Evolutionary conservation across 129 eudicot species (phyloP).

Genomic region (Ambrosia trifida): DNA sequence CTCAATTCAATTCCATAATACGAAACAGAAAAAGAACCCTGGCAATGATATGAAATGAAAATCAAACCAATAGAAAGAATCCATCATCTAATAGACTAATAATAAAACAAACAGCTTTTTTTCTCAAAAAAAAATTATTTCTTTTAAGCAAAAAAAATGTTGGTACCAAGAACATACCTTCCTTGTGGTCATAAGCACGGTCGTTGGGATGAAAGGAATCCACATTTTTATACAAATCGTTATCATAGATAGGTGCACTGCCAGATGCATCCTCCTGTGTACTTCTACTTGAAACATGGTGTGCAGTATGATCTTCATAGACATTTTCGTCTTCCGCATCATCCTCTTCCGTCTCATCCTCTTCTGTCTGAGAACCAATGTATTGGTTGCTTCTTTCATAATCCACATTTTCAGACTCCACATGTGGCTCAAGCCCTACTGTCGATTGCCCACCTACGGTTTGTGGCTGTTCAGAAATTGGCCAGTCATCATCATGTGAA

Average conservation of each 20-base stretch:
- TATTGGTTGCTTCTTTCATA: constrained; percentile 42
- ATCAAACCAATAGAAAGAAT: background rate
- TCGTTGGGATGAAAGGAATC: constrained; percentile 53
- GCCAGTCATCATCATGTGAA: constrained; percentile 73
- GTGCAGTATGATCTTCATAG: constrained; percentile 40
- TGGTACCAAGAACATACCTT: constrained; percentile 45
- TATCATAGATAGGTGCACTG: constrained; percentile 46
- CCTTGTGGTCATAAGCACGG: constrained; percentile 50
- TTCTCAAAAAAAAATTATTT: background rate
- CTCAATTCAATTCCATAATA: background rate
- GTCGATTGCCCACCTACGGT: constrained; percentile 23
- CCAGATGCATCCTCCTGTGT: constrained; percentile 52
- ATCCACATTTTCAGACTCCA: constrained; percentile 55
- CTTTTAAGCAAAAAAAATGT: background rate
- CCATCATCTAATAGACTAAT: background rate
- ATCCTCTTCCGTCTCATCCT: constrained; percentile 50
- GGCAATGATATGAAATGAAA: background rate
- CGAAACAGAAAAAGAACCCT: background rate
- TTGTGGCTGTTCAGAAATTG: constrained; percentile 64
- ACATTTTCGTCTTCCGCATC: constrained; percentile 46
- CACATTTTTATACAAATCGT: constrained; percentile 44
- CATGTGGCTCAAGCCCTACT: constrained; percentile 33
- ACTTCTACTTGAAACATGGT: constrained; percentile 47
- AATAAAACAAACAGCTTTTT: background rate
- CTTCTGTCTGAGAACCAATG: constrained; percentile 43